Conservation (phyloP, 805 yeast genomes). For the Zygosaccharomyces kombuchaensis region DNA sequence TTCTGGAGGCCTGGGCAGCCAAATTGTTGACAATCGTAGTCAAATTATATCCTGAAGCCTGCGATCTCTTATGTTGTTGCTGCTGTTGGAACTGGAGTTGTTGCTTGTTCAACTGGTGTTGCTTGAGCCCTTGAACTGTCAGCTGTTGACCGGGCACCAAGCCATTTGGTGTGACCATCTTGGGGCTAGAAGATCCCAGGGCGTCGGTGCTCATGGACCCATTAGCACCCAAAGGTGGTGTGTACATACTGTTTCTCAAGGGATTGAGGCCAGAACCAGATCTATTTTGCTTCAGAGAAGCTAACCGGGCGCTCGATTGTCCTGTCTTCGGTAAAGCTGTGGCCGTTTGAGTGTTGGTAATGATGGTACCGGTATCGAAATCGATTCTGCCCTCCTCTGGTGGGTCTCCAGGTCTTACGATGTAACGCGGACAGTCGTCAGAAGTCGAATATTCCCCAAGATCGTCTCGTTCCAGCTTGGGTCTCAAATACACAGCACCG, state of each 20-base stretch:
- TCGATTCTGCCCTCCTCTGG: conserved; percentile 35
- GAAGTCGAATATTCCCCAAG: conserved; percentile 68
- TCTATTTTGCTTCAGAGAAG: conserved; percentile 18
- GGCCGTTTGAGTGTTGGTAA: conserved; percentile 19
- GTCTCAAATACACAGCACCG: conserved; percentile 83
- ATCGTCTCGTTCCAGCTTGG: conserved; percentile 74
- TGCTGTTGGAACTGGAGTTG: conserved; percentile 23
- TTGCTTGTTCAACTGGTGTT: conserved; percentile 25
- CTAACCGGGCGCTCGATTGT: conserved; percentile 18
- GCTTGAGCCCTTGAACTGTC: conserved; percentile 25
- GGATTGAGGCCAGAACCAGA: conserved; percentile 16
- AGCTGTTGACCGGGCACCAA: conserved; percentile 12
- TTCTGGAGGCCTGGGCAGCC: conserved; percentile 28
- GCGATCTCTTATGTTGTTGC: conserved; percentile 16
- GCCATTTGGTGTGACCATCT: conserved; percentile 13
- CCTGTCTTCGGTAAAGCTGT: conserved; percentile 24
- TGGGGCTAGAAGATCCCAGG: conserved; percentile 5
- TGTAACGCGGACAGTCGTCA: conserved; percentile 41
- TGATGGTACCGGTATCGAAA: conserved; percentile 30
- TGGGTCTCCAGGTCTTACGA: conserved; percentile 42
- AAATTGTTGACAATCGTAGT: conserved; percentile 25
- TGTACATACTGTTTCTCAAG: conserved; percentile 19
- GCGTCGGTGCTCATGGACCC: conserved; percentile 10
- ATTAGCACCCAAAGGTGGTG: conserved; percentile 16
- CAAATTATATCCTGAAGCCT: conserved; percentile 23